phyloP scores from a whole-genome alignment of 805 yeast genomes.

The Monosporozyma servazzii region DNA sequence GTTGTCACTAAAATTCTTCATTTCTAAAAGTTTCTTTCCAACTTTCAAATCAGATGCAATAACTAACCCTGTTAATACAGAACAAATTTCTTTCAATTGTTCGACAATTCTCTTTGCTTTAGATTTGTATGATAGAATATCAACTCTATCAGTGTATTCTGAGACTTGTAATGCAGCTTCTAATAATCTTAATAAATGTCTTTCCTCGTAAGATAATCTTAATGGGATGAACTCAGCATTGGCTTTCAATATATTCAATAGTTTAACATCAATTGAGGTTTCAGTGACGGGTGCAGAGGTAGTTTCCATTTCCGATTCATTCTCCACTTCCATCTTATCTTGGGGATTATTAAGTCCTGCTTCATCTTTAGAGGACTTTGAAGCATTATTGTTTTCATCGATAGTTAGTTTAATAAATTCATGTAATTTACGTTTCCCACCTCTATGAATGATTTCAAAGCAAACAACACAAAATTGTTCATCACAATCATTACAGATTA shows the following conservation, averaged over 20 bases:
- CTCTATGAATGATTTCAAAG: conserved; percentile 56
- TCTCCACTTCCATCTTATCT: conserved; percentile 5
- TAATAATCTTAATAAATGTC: conserved; percentile 54
- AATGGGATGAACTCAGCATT: conserved; percentile 55
- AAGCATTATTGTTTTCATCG: conserved; percentile 9
- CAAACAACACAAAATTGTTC: conserved; percentile 66
- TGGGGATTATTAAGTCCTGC: conserved; percentile 11
- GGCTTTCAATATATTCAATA: conserved; percentile 34
- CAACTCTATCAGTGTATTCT: conserved; percentile 74
- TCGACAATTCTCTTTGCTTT: conserved; percentile 63
- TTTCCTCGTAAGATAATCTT: conserved; percentile 57
- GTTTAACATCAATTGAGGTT: conserved; percentile 19
- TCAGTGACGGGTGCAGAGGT: neutral
- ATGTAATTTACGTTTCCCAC: conserved; percentile 52
- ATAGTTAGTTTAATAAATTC: conserved; percentile 22
- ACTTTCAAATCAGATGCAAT: conserved; percentile 67
- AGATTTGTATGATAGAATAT: conserved; percentile 55
- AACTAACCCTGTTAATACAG: conserved; percentile 67
- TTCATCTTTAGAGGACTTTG: conserved; percentile 7
- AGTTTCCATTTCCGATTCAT: conserved; percentile 12
- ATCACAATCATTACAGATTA: conserved; percentile 52
- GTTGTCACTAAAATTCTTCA: conserved; percentile 59
- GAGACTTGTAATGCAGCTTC: conserved; percentile 74
- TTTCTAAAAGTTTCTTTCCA: conserved; percentile 55
- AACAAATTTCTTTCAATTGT: conserved; percentile 67